Percentiles rank a stretch among this genome's conserved stretches.
These are phyloP conservation scores for Ilyonectria robusta DNA, from an alignment of 2,329 filamentous ascomycete species.

Conservation along the genomic window DNA sequence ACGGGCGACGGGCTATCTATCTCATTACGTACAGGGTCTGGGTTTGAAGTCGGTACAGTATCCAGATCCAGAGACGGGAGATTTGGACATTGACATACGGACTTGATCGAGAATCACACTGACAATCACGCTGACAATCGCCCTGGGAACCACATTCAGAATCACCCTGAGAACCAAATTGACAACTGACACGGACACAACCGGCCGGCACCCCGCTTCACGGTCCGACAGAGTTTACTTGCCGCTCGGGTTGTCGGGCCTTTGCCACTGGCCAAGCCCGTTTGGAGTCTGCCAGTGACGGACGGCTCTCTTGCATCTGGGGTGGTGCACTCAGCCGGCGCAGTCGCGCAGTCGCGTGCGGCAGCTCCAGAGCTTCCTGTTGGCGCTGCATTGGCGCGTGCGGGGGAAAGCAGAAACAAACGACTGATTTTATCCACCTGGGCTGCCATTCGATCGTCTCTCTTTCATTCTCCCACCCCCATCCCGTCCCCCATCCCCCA, in stretches of 20 bases:
- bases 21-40: constrained; percentile 8
- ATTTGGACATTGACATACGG: not conserved
- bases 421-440: constrained; percentile 31
- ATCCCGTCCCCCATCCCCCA: constrained; percentile 19
- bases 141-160: too few relatives aligned
- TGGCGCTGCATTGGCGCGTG: constrained; percentile 29
- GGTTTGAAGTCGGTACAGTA: not conserved
- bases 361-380: constrained; percentile 19
- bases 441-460: constrained; percentile 20
- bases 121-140: too few relatives aligned
- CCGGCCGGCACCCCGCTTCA: constrained; percentile 5
- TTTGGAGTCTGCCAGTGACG: constrained; percentile 1
- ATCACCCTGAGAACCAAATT: too few relatives aligned
- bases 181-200: not conserved
- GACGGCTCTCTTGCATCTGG: not conserved
- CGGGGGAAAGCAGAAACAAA: constrained; percentile 22
- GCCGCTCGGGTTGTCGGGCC: constrained; percentile 19
- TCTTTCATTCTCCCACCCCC: constrained; percentile 23
- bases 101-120: not conserved
- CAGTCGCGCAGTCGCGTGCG: constrained; percentile 6
- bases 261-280: not conserved
- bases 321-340: constrained; percentile 12
- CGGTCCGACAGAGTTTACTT: constrained; percentile 1
- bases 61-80: not conserved
- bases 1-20: constrained; percentile 2